phyloP scores from a whole-genome alignment of 2,329 filamentous ascomycete genomes.

The Diaporthe sp. region DNA sequence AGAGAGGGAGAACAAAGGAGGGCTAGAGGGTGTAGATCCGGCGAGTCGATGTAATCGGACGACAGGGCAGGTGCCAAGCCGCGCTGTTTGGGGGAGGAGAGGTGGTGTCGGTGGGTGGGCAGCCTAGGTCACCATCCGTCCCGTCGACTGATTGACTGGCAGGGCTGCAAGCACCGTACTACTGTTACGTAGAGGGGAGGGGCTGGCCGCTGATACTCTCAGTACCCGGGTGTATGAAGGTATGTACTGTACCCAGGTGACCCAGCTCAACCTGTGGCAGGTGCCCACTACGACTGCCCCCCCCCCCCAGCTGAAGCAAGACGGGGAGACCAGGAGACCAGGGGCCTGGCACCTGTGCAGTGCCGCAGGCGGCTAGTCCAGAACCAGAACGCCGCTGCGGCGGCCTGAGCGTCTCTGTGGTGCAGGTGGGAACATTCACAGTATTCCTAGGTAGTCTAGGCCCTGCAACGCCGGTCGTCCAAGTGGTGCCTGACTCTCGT shows the following conservation, averaged over 20 bases:
- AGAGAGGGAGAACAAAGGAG: slow-evolving; percentile 27
- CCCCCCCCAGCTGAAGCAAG: background rate
- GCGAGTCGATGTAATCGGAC: slow-evolving; percentile 37
- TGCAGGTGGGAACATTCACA: no score
- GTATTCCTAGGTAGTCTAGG: background rate
- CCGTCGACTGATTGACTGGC: slow-evolving; percentile 13
- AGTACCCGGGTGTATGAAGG: background rate
- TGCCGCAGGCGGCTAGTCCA: slow-evolving; percentile 26
- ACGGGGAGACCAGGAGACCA: background rate
- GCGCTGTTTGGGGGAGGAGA: background rate
- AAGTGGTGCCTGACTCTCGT: slow-evolving; percentile 16
- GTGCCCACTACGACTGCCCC: background rate
- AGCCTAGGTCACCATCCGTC: background rate
- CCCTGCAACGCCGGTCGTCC: background rate
- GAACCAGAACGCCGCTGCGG: background rate
- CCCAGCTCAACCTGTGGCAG: slow-evolving; percentile 4
- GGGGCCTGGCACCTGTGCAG: background rate
- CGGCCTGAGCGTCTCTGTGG: slow-evolving; percentile 10
- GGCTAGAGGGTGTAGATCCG: slow-evolving; percentile 23
- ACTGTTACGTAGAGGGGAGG: slow-evolving; percentile 1
- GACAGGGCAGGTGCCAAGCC: slow-evolving; percentile 16
- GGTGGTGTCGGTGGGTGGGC: background rate
- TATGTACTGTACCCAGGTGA: slow-evolving; percentile 12
- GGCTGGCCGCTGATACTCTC: slow-evolving; percentile 11
- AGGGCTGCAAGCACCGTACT: background rate